Conservation (phyloP, 2,329 filamentous ascomycete species). For the Alternaria atra region DNA sequence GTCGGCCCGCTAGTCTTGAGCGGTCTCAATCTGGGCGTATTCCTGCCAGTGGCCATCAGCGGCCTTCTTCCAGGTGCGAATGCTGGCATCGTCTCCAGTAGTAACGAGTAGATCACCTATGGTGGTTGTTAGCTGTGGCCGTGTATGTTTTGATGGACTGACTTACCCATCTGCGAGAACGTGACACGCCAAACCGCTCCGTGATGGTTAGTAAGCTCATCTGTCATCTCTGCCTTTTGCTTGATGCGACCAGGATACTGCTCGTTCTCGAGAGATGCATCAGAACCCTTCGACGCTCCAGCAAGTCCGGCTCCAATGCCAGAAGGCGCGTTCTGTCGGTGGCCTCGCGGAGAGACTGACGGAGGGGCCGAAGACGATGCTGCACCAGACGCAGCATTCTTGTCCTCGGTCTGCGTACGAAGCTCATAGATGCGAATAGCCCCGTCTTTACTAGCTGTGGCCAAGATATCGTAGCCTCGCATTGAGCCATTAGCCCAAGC, state of each 20-base stretch:
- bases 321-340: slow-evolving; percentile 53
- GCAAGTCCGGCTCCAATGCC: slow-evolving; percentile 65
- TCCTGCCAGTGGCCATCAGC: slow-evolving; percentile 59
- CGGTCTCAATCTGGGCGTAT: slow-evolving; percentile 58
- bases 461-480: slow-evolving; percentile 87
- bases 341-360: slow-evolving; percentile 36
- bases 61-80: slow-evolving; percentile 61
- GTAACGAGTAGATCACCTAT: slow-evolving; percentile 76
- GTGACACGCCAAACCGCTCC: slow-evolving; percentile 79
- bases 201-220: slow-evolving; percentile 71
- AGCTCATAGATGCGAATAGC: slow-evolving; percentile 88
- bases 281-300: slow-evolving; percentile 52
- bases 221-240: slow-evolving; percentile 70
- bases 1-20: slow-evolving; percentile 32
- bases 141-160: not conserved
- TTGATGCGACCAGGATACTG: slow-evolving; percentile 71
- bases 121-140: slow-evolving; percentile 48
- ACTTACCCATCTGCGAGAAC: slow-evolving; percentile 64
- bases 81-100: slow-evolving; percentile 76
- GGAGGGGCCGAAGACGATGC: slow-evolving; percentile 27
- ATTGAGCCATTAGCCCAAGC: slow-evolving; percentile 94
- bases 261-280: slow-evolving; percentile 63
- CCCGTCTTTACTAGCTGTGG: slow-evolving; percentile 92
- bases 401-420: slow-evolving; percentile 65
- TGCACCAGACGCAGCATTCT: slow-evolving; percentile 30